Base-by-base conservation (phyloP, 1,284 basidiomycete species). In the Ustilago crameri region DNA sequence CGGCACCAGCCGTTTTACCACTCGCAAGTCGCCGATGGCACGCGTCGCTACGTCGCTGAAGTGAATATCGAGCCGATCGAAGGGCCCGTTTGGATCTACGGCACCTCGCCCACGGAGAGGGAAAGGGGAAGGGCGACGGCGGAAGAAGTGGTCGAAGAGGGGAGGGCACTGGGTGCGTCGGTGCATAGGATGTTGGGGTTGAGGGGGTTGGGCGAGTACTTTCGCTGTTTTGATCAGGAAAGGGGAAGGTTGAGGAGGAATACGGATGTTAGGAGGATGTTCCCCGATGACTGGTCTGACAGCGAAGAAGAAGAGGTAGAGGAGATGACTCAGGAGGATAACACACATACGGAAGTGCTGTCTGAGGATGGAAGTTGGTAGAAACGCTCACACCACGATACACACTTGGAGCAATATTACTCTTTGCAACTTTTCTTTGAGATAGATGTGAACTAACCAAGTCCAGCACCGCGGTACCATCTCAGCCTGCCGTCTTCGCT, bases 1-100 rank as follows among this genome's bases (percentile, higher is more conserved):
- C 22, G 69, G 35, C 52, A 64, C 40, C 69, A 73, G 40, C 69
- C 69, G 4, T 73, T 73, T 43, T 73, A 67, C 50, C 56, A 68
- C 45, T 54, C 53, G 15, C 56, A 60, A 42, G 64, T 67, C 0
- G 48, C 56, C 12, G 67, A 64, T 22, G 64, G 64, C 0, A 67
- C 64, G 17, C 26, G 43, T 5, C 44, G 69, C 9, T 73, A 73
- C 51, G 64, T 73, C 5, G 69, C 69, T 17, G 69, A 73, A 23
- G 63, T 67, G 45, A 73, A 73, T 23, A 27, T 73, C 1, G 60
- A 63, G 18, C 51, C 46, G 1, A 45, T 64, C 14, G 5, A 14
- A 3, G 55, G 44, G 0, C 55, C 64, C 1, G 54, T 70, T 5
- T 70, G 67, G 67, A 41, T 65, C 43, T 64, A 70, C 53, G 67